A percentile compares a stretch with the other conserved stretches of the same genome.
Conservation (phyloP, 768 basidiomycete species). For the Collybia mongolica region DNA sequence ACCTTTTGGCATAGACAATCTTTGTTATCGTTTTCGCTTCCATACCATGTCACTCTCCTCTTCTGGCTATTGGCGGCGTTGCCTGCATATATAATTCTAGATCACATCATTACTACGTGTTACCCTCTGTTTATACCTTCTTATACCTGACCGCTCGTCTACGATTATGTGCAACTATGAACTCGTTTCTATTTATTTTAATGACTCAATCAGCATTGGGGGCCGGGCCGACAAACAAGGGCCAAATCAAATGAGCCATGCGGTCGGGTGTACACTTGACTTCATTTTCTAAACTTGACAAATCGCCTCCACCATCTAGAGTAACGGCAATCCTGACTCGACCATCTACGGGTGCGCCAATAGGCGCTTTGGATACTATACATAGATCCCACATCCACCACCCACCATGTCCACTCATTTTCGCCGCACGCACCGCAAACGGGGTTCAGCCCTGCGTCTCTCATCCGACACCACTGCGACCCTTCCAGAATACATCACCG, state of each 20-base stretch:
- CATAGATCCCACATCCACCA: slow-evolving; percentile 1
- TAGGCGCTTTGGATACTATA: slow-evolving; percentile 6
- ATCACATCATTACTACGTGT: no score
- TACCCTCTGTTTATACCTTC: no score
- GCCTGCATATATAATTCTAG: neutral
- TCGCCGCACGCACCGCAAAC: slow-evolving; percentile 39
- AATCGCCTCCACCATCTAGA: slow-evolving; percentile 1
- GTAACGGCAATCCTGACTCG: slow-evolving; percentile 11
- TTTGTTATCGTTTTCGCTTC: neutral
- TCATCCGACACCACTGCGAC: slow-evolving; percentile 68
- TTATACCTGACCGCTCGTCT: no score
- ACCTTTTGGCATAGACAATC: no score
- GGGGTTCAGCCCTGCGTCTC: slow-evolving; percentile 51
- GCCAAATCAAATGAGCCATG: slow-evolving; percentile 11
- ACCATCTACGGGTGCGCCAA: slow-evolving; percentile 17
- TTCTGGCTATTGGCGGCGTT: neutral
- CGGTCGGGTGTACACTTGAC: slow-evolving; percentile 22
- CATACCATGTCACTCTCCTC: neutral
- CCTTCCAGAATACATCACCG: slow-evolving; percentile 59
- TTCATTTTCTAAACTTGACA: slow-evolving; percentile 8
- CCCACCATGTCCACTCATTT: neutral
- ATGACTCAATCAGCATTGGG: neutral
- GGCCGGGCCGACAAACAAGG: slow-evolving; percentile 4
- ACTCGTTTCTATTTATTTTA: neutral
- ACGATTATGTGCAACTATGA: no score